A percentile compares a stretch with the other conserved stretches of the same genome.
phyloP scores from a whole-genome alignment of 257 asterid species.

The Solanum gracilifrons region DNA sequence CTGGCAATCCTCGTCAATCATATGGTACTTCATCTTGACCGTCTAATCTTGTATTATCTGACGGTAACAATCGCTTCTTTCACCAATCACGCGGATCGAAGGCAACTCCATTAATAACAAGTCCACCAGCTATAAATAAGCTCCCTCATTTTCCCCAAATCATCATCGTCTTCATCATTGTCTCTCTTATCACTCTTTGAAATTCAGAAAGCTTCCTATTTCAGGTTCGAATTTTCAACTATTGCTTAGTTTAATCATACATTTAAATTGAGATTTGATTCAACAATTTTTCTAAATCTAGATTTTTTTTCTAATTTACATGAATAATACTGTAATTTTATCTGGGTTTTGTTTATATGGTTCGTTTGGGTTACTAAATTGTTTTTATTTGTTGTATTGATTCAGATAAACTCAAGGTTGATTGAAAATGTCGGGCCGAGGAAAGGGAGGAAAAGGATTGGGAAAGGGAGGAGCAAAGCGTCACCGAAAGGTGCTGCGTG shows the following conservation, averaged over 20 bases:
- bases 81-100: neutral
- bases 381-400: neutral
- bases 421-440: neutral
- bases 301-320: neutral
- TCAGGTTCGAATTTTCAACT: neutral
- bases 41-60: neutral
- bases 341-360: neutral
- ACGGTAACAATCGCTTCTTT: neutral
- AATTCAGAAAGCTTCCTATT: neutral
- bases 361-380: neutral
- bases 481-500: slow-evolving; percentile 1
- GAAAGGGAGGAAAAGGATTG: slow-evolving; percentile 1
- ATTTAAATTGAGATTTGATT: neutral
- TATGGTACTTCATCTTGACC: neutral
- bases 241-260: neutral
- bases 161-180: too few species aligned
- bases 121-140: neutral
- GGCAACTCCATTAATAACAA: neutral
- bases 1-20: neutral
- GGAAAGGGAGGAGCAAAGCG: slow-evolving; percentile 6
- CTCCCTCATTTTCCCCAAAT: fast-evolving
- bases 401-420: neutral
- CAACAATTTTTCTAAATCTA: too few species aligned
- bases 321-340: neutral
- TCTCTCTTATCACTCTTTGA: neutral